Evolutionary conservation across 1,284 basidiomycete species (phyloP).

Genomic region (Inonotus obliquus): DNA sequence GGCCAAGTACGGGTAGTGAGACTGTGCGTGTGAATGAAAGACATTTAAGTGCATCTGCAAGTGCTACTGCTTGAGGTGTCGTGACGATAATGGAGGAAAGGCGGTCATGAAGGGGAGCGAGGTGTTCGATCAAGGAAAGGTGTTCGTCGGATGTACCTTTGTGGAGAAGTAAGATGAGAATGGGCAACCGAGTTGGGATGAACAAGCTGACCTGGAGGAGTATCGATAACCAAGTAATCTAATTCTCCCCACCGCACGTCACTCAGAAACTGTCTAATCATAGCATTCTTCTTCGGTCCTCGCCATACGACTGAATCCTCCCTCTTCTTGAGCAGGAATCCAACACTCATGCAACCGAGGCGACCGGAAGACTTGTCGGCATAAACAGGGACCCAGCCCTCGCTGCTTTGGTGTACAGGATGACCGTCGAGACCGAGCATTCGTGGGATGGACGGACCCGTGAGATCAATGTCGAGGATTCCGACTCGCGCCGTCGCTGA

Average conservation of each 20-base stretch:
- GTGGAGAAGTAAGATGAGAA: neutral
- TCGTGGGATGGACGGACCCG: conserved; percentile 93
- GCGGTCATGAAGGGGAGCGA: conserved; percentile 79
- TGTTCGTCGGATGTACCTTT: conserved; percentile 98
- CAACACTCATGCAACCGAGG: conserved; percentile 95
- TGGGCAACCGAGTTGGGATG: neutral
- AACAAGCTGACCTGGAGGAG: conserved; percentile 75
- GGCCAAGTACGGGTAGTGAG: conserved; percentile 82
- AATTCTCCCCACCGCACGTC: conserved; percentile 97
- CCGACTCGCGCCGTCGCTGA: conserved; percentile 71
- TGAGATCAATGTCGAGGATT: conserved; percentile 94
- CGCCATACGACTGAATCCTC: conserved; percentile 97
- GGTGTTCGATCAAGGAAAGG: conserved; percentile 90
- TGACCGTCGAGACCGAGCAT: conserved; percentile 93
- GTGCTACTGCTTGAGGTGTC: conserved; percentile 94
- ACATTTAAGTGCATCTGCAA: conserved; percentile 94
- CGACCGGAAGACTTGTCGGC: conserved; percentile 69
- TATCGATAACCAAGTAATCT: conserved; percentile 96
- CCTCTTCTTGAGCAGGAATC: conserved; percentile 86
- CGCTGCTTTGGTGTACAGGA: conserved; percentile 86
- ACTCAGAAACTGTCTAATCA: conserved; percentile 96
- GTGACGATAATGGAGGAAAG: conserved; percentile 89
- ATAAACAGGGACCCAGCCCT: conserved; percentile 98
- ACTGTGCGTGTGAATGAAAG: conserved; percentile 92
- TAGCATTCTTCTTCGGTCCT: conserved; percentile 99